Conservation (phyloP, 2,329 filamentous ascomycete species). For the Cercospora berteroae region DNA sequence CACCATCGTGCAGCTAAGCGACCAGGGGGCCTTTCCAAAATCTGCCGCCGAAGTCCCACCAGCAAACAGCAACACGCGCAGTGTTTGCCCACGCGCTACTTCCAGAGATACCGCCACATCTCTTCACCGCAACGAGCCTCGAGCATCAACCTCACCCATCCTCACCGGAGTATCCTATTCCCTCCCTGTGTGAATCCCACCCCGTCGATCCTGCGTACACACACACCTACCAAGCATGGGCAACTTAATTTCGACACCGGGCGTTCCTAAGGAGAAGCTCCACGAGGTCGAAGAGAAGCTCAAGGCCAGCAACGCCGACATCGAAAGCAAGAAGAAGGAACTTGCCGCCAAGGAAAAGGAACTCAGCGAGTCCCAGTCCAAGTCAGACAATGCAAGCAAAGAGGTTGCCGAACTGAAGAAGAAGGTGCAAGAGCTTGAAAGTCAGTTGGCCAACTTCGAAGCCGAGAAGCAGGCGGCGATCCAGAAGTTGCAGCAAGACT, state of each 20-base stretch:
- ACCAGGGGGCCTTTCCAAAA: constrained; percentile 5
- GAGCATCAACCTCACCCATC: not conserved
- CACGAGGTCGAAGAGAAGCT: constrained; percentile 25
- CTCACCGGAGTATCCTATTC: not conserved
- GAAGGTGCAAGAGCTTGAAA: constrained; percentile 18
- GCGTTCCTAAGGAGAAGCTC: constrained; percentile 24
- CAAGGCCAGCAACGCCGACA: constrained; percentile 18
- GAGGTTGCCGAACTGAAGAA: constrained; percentile 18
- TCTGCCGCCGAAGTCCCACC: constrained; percentile 3
- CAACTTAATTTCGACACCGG: constrained; percentile 20
- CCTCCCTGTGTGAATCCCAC: constrained; percentile 3
- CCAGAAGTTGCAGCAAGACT: constrained; percentile 16
- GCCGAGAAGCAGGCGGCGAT: constrained; percentile 15
- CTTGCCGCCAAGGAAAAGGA: constrained; percentile 17
- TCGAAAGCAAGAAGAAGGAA: constrained; percentile 17
- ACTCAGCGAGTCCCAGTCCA: constrained; percentile 13
- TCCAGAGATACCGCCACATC: not conserved
- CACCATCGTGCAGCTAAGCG: not conserved
- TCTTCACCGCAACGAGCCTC: constrained; percentile 7
- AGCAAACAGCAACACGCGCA: constrained; percentile 10
- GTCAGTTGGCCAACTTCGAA: constrained; percentile 16
- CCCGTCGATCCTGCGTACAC: not conserved
- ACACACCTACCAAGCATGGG: constrained; percentile 23
- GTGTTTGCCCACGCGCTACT: constrained; percentile 7
- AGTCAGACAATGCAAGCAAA: constrained; percentile 15